Percentiles rank a stretch among this genome's conserved stretches.
Evolutionary conservation across 805 yeast genomes (phyloP).

Genomic region (Zygotorulaspora florentina): DNA sequence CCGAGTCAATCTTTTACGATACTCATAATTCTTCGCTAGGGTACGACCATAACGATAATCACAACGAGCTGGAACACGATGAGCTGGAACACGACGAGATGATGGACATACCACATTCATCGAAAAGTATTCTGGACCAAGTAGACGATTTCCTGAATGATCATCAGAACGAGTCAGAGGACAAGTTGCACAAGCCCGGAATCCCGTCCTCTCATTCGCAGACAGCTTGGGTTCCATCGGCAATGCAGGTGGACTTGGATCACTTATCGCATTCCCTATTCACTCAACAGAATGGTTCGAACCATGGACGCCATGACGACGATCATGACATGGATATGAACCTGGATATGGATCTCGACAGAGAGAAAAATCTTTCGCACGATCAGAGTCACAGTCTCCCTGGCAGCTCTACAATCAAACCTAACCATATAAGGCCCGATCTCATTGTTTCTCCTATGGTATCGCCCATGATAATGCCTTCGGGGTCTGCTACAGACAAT

Average conservation of each 20-base stretch:
- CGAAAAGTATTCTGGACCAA: slow-evolving; percentile 31
- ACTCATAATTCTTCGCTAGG: slow-evolving; percentile 4
- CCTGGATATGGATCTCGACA: not conserved
- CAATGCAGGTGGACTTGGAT: slow-evolving; percentile 21
- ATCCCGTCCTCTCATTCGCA: not conserved
- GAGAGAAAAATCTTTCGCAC: slow-evolving; percentile 1
- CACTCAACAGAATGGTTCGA: slow-evolving; percentile 1
- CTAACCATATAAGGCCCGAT: slow-evolving; percentile 44
- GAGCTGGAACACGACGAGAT: slow-evolving; percentile 4
- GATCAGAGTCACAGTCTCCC: slow-evolving; percentile 1
- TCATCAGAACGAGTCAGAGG: slow-evolving; percentile 5
- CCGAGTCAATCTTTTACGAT: slow-evolving; percentile 1
- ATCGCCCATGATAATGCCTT: slow-evolving; percentile 63
- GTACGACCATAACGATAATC: not conserved
- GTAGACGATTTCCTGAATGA: slow-evolving; percentile 23
- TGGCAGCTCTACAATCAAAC: not conserved
- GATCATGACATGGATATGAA: not conserved
- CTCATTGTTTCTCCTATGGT: slow-evolving; percentile 70
- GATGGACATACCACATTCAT: slow-evolving; percentile 13
- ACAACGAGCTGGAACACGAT: not conserved
- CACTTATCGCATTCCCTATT: slow-evolving; percentile 15
- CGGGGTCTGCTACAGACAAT: slow-evolving; percentile 9
- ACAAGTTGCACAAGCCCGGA: slow-evolving; percentile 2
- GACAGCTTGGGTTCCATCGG: slow-evolving; percentile 6
- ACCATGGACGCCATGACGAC: not conserved